phyloP scores from a whole-genome alignment of 768 basidiomycete species.

The Russula compacta region DNA sequence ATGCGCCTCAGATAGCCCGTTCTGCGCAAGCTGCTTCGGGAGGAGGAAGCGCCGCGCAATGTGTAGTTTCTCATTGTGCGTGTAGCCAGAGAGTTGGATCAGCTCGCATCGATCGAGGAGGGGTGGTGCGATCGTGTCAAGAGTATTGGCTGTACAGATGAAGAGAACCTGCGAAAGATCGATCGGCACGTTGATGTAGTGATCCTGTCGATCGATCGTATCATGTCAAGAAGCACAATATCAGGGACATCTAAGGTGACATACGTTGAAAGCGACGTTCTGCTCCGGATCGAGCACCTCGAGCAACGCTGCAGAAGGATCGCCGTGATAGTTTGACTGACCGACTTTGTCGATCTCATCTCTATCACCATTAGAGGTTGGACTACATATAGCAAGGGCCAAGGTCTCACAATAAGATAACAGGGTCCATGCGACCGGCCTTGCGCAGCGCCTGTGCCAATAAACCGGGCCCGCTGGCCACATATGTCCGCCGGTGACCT shows the following conservation, averaged over 20 bases:
- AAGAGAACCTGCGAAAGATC: constrained; percentile 85
- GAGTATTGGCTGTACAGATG: constrained; percentile 85
- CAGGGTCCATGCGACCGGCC: constrained; percentile 70
- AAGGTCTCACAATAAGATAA: constrained; percentile 54
- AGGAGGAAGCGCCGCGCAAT: constrained; percentile 83
- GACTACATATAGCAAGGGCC: background rate
- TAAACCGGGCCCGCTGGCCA: constrained; percentile 77
- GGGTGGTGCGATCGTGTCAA: constrained; percentile 83
- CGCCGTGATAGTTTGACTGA: constrained; percentile 82
- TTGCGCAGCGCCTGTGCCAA: constrained; percentile 84
- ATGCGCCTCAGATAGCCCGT: constrained; percentile 56
- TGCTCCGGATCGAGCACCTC: constrained; percentile 95
- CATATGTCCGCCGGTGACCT: constrained; percentile 78
- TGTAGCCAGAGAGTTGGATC: constrained; percentile 77
- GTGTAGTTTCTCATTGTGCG: constrained; percentile 84
- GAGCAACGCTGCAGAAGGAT: constrained; percentile 81
- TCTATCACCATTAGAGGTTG: constrained; percentile 19
- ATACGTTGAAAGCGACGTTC: constrained; percentile 71
- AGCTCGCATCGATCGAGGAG: constrained; percentile 86
- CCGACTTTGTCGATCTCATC: constrained; percentile 93
- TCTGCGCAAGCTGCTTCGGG: constrained; percentile 77
- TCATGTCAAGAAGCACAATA: background rate
- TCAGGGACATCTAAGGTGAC: constrained; percentile 21
- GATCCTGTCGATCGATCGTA: constrained; percentile 45
- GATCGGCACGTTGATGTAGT: constrained; percentile 84